Evolutionary conservation across 202 grass and related monocot genomes (phyloP), one percentile per base, ranked within the genome.

Genomic region (Saccharum hybrid): DNA sequence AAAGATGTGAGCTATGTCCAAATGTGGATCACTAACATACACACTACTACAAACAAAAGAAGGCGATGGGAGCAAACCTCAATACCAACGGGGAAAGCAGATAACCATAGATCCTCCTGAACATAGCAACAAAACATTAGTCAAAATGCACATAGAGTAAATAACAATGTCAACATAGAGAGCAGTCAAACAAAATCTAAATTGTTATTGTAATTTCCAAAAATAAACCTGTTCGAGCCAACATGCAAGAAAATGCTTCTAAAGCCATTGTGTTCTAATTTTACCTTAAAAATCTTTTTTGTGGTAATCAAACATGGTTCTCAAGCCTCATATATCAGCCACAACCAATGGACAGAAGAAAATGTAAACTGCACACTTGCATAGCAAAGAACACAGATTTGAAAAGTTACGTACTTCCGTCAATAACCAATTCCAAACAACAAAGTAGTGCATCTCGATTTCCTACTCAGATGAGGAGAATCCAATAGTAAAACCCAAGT

Each of bases 71-170:
- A 42, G 77, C 57, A 88, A 70, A 98, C 96, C 92, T 98, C 92
- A 3, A 91, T 98, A 18, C 96, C 96, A 23, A 95, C 67, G n/a
- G 92, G 96, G 80, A 98, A 98, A 26, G 96, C 92, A 0, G 96
- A 84, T 63, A 91, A 23, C 91, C 96, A 98, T 23, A 98, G 81
- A 86, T 98, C 96, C 81, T 95, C 89, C 96, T 95, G 81, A 51
- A 76, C 11, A 83, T 3, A 76, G 42, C 48, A 36, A 36, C 34
- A 36, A 81, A 39, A 33, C 7, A 34, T 93, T 77, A 66, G 59
- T 10, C 34, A 77, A 37, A 36, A 52, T 3, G 10, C 22, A 26
- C 0, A 1, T 48, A 56, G 21, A 42, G 1, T 26, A 66, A 71
- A 54, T 63, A 80, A 10, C 43, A 45, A 45, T 12, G 10, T 12